These are phyloP conservation scores for Fusarium sambucinum DNA, from an alignment of 2,329 filamentous ascomycete species.

Conservation along the genomic window DNA sequence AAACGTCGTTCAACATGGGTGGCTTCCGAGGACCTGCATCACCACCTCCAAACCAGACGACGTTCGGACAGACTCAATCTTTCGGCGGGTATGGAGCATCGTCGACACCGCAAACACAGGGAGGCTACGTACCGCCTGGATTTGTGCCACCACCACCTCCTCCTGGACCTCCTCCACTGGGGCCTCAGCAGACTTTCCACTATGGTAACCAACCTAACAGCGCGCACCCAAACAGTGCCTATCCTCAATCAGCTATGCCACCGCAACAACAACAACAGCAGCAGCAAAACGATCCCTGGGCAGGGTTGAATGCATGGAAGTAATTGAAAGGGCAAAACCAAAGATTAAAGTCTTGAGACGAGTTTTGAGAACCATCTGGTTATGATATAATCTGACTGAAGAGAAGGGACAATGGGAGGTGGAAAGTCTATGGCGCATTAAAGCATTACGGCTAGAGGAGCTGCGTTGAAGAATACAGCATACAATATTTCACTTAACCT, in stretches of 20 bases:
- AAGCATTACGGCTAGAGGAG: constrained; percentile 1
- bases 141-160: constrained; percentile 74
- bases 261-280: constrained; percentile 53
- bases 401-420: constrained; percentile 2
- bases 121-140: constrained; percentile 64
- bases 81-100: constrained; percentile 55
- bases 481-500: constrained; percentile 17
- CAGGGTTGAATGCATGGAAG: constrained; percentile 66
- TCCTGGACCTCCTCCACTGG: constrained; percentile 71
- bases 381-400: constrained; percentile 2
- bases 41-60: constrained; percentile 69
- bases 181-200: constrained; percentile 72
- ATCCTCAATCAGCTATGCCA: constrained; percentile 43
- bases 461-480: constrained; percentile 19
- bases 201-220: constrained; percentile 55
- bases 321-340: constrained; percentile 43
- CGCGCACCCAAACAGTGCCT: constrained; percentile 46
- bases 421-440: constrained; percentile 10
- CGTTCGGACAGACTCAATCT: constrained; percentile 58
- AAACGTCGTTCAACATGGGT: constrained; percentile 62
- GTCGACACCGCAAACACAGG: constrained; percentile 57
- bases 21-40: constrained; percentile 60
- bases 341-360: background rate
- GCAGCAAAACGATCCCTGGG: constrained; percentile 63
- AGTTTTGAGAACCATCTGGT: background rate